Base-by-base conservation (phyloP, 129 eudicot genomes). In the Saposhnikovia divaricata region DNA sequence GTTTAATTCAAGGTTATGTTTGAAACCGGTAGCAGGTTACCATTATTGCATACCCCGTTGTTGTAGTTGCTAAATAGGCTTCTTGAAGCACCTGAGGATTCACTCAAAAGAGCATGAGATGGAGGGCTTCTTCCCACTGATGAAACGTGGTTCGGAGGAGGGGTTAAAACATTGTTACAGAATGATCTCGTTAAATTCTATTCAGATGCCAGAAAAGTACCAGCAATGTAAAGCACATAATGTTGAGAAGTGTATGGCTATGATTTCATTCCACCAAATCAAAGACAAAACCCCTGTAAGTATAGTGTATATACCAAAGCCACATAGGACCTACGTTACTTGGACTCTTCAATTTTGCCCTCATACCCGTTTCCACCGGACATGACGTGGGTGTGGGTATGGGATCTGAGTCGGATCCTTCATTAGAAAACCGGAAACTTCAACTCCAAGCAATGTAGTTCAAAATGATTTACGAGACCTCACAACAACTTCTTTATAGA, bases 41-140 rank as follows among this genome's bases (percentile, higher is more conserved):
- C 83, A 74, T 74, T 74, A 57, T 83, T 81, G 37, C 37, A 74
- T 2, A 61, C 86, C 19, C 79, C 76, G 15, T 77, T 53, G 79
- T 81, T 80, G 71, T 81, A 85, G 44, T 68, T 83, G 44, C 57
- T 83, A 4, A 81, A 76, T 15, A 89, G 89, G 63, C 83, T 83
- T 48, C 87, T 87, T 1, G 81, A 82, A 39, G 83, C 89, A 55
- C 89, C 90, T 2, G 89, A 83, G 38, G 88, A 83, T 40, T 84
- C 93, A 13, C 89, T 84, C 9, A 44, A 81, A 42, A 83, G 76
- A 14, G 77, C 83, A 4, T 81, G 34, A 45, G 81, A 80, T 15
- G 83, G 51, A 5, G 86, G 86, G 27, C 85, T 88, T 73, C 85
- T 77, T 37, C 55, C 85, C 19, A 46, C 78, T 75, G 61, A 14